Evolutionary conservation across 805 yeast genomes (phyloP).

Genomic region (Yarrowia bubula): DNA sequence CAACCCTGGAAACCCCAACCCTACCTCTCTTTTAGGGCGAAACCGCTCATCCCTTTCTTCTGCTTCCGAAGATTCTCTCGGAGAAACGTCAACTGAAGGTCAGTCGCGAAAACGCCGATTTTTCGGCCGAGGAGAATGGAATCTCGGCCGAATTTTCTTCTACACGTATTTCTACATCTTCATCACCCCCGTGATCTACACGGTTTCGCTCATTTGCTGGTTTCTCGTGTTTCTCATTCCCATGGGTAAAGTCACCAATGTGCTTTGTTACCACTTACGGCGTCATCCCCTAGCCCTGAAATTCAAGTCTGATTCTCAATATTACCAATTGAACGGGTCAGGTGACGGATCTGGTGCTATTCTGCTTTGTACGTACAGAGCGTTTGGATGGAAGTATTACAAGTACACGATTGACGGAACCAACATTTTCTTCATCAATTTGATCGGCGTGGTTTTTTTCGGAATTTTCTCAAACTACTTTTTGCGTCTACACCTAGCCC

Average conservation of each 20-base stretch:
- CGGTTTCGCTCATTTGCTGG: slow-evolving; percentile 69
- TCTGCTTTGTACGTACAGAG: slow-evolving; percentile 84
- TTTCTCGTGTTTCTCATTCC: slow-evolving; percentile 85
- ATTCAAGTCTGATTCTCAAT: slow-evolving; percentile 51
- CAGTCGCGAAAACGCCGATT: slow-evolving; percentile 45
- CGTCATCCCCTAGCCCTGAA: slow-evolving; percentile 88
- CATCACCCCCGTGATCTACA: slow-evolving; percentile 62
- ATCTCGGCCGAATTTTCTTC: slow-evolving; percentile 73
- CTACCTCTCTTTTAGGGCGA: slow-evolving; percentile 12
- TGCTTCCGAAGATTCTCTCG: slow-evolving; percentile 15
- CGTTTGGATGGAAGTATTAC: slow-evolving; percentile 89
- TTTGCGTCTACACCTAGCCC: slow-evolving; percentile 49
- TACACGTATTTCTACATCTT: slow-evolving; percentile 66
- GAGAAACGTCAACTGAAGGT: background rate
- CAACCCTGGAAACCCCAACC: background rate
- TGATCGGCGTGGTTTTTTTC: slow-evolving; percentile 73
- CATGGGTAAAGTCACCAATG: slow-evolving; percentile 75
- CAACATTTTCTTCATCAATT: slow-evolving; percentile 84
- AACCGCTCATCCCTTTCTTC: background rate
- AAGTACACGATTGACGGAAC: slow-evolving; percentile 97
- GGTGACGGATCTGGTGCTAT: slow-evolving; percentile 51
- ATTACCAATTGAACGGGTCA: slow-evolving; percentile 36
- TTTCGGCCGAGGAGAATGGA: slow-evolving; percentile 94
- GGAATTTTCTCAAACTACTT: slow-evolving; percentile 77
- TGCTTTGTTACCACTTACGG: slow-evolving; percentile 72